Conservation (phyloP, 768 basidiomycete genomes). For the Amanita molliuscula region DNA sequence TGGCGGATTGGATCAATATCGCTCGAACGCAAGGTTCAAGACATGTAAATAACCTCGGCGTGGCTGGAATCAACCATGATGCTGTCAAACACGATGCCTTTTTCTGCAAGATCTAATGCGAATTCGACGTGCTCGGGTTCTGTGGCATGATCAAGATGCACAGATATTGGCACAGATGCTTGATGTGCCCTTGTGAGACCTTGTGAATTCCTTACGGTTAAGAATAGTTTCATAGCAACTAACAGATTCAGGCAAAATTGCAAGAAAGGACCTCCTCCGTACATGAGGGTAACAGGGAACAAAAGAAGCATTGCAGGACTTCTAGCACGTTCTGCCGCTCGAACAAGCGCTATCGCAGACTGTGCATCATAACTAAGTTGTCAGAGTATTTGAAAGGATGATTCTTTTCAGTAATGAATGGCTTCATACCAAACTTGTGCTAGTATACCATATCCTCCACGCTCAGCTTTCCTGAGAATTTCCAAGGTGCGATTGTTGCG, state of each 20-base stretch:
- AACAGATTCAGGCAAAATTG: constrained; percentile 33
- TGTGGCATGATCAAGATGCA: constrained; percentile 39
- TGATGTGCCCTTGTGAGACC: constrained; percentile 25
- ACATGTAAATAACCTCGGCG: constrained; percentile 22
- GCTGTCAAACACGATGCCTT: constrained; percentile 36
- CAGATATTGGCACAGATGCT: constrained; percentile 37
- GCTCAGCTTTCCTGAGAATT: constrained; percentile 30
- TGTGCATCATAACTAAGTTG: constrained; percentile 31
- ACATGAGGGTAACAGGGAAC: constrained; percentile 34
- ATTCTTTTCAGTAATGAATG: background rate
- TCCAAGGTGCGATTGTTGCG: constrained; percentile 28
- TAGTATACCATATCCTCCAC: constrained; percentile 32
- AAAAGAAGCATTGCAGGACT: constrained; percentile 36
- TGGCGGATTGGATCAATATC: constrained; percentile 9
- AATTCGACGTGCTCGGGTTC: constrained; percentile 35
- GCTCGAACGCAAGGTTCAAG: background rate
- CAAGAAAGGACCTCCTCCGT: constrained; percentile 33
- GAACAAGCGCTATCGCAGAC: constrained; percentile 32
- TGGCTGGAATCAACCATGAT: constrained; percentile 44
- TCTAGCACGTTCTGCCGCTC: constrained; percentile 33
- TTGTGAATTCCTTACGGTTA: background rate
- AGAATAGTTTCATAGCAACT: constrained; percentile 5
- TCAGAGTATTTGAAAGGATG: background rate
- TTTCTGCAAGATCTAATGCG: constrained; percentile 31
- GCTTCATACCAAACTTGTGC: constrained; percentile 28